phyloP scores from a whole-genome alignment of 2,329 filamentous ascomycete species.

The Rhynchosporium agropyri region DNA sequence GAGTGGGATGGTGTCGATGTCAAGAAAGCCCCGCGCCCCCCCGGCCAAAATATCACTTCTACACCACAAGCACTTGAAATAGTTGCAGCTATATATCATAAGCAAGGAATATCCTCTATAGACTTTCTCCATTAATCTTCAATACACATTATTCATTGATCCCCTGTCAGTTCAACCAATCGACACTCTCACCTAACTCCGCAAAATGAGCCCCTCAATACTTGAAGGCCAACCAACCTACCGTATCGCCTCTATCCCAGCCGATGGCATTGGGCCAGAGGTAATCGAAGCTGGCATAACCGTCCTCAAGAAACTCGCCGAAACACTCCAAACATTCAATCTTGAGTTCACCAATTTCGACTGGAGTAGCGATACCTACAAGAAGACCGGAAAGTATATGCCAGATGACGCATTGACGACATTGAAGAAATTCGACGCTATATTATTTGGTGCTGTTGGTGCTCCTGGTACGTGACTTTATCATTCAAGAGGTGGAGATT shows the following conservation, averaged over 20 bases:
- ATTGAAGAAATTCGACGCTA: slow-evolving; percentile 59
- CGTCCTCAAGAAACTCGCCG: slow-evolving; percentile 58
- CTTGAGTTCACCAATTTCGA: slow-evolving; percentile 63
- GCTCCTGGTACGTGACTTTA: slow-evolving; percentile 50
- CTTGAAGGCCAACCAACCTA: slow-evolving; percentile 39
- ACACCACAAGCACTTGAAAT: background rate
- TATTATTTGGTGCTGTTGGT: slow-evolving; percentile 63
- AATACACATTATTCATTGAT: background rate
- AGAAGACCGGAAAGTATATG: slow-evolving; percentile 60
- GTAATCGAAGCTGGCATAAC: slow-evolving; percentile 63
- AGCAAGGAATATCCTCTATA: background rate
- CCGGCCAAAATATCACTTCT: background rate
- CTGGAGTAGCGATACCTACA: slow-evolving; percentile 62
- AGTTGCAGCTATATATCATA: background rate
- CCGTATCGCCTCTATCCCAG: slow-evolving; percentile 62
- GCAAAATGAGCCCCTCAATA: slow-evolving; percentile 16
- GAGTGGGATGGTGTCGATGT: too few relatives aligned
- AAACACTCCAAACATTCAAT: slow-evolving; percentile 58
- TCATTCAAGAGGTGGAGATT: background rate
- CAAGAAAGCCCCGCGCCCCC: background rate
- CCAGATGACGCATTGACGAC: slow-evolving; percentile 58
- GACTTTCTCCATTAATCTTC: background rate
- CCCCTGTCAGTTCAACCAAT: background rate
- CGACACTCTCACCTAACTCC: background rate
- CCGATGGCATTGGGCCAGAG: slow-evolving; percentile 65